These are phyloP conservation scores for Tuber indicum DNA, from an alignment of 495 filamentous ascomycete genomes.

Conservation along the genomic window DNA sequence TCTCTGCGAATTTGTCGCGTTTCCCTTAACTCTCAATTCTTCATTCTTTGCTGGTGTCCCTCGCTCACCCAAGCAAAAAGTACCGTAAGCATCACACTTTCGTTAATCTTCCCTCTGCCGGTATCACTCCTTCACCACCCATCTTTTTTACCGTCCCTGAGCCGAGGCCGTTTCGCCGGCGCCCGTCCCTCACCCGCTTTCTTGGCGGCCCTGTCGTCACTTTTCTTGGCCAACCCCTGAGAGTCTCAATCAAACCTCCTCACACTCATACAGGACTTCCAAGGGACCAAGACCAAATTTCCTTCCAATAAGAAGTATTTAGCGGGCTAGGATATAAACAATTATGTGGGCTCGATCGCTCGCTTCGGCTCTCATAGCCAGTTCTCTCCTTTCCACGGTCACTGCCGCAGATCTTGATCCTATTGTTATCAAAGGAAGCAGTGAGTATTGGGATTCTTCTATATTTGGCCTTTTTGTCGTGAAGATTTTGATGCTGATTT, in stretches of 20 bases:
- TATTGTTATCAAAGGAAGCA: slow-evolving; percentile 54
- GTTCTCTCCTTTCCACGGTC: slow-evolving; percentile 47
- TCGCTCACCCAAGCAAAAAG: background rate
- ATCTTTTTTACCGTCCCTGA: background rate
- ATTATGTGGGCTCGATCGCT: slow-evolving; percentile 25
- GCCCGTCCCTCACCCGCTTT: background rate
- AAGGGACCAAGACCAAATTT: slow-evolving; percentile 16
- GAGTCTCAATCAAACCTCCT: background rate
- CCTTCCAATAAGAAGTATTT: background rate
- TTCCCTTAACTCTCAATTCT: slow-evolving; percentile 8
- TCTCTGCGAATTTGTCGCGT: slow-evolving; percentile 5
- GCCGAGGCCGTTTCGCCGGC: background rate
- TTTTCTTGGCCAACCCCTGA: slow-evolving; percentile 1
- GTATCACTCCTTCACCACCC: background rate
- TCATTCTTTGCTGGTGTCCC: background rate
- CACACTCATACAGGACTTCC: background rate
- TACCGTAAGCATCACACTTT: background rate
- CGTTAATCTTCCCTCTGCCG: background rate
- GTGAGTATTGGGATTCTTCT: slow-evolving; percentile 23
- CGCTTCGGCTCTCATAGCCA: slow-evolving; percentile 24
- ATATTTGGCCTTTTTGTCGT: background rate
- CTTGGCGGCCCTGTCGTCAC: slow-evolving; percentile 5
- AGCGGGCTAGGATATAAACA: background rate
- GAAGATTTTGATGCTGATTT: slow-evolving; percentile 7
- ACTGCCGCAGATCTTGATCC: slow-evolving; percentile 57